phyloP scores from a whole-genome alignment of 2,329 filamentous ascomycete species.

The Pseudopyricularia javanii region DNA sequence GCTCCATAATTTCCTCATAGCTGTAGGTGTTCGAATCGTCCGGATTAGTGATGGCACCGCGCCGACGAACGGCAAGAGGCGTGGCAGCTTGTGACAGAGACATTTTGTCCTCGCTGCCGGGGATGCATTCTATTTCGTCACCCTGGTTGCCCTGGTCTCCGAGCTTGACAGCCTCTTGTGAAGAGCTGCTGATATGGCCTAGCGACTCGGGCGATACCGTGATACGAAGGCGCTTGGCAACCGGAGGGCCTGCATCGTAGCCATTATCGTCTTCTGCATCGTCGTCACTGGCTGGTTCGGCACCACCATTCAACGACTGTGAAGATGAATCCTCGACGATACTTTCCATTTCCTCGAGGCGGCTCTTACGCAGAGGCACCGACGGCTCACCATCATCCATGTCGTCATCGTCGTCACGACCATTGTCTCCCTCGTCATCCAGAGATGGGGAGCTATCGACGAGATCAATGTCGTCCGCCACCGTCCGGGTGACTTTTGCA shows the following conservation, averaged over 20 bases:
- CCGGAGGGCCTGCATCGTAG: conserved; percentile 17
- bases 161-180: background rate
- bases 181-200: background rate
- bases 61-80: background rate
- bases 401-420: background rate
- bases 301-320: background rate
- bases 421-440: background rate
- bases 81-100: background rate
- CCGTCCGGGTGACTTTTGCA: background rate
- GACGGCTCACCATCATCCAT: background rate
- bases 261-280: background rate
- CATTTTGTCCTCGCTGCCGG: background rate
- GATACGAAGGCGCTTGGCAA: conserved; percentile 15
- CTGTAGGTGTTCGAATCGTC: background rate
- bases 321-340: conserved; percentile 2
- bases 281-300: background rate
- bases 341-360: background rate
- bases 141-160: background rate
- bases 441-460: conserved; percentile 3
- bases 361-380: background rate
- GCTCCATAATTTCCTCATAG: background rate
- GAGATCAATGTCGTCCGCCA: background rate
- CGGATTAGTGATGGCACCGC: background rate
- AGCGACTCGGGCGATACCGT: conserved; percentile 1
- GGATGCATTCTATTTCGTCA: background rate